A percentile compares a stretch with the other conserved stretches of the same genome.
Conservation (phyloP, 352 stramenopile species). For the Globisporangium uncinulatum region DNA sequence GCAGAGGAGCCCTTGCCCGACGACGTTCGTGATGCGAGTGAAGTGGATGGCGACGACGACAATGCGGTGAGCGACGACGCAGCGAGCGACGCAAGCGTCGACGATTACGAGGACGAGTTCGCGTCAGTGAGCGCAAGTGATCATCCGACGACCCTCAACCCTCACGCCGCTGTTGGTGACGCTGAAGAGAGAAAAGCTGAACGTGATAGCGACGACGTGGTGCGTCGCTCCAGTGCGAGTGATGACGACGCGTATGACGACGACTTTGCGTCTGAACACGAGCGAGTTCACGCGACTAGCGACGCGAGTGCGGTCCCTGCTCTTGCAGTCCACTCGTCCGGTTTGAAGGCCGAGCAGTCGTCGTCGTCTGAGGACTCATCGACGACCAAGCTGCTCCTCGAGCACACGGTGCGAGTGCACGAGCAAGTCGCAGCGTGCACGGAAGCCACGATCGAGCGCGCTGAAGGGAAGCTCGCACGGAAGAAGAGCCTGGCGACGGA, state of each 20-base stretch:
- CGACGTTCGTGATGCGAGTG: neutral
- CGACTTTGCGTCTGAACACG: neutral
- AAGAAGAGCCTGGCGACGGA: conserved; percentile 41
- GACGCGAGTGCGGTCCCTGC: no score
- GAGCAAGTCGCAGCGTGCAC: neutral
- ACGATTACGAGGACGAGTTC: conserved; percentile 15
- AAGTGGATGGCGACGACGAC: neutral
- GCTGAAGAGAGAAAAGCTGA: neutral
- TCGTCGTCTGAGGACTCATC: conserved; percentile 48
- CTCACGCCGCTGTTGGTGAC: neutral
- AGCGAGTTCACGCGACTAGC: neutral
- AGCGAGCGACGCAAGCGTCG: neutral
- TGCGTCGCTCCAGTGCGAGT: neutral
- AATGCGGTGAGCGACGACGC: neutral
- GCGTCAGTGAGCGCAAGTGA: conserved; percentile 9
- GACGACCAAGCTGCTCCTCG: conserved; percentile 39
- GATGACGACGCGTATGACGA: neutral
- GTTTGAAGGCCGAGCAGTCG: conserved; percentile 14
- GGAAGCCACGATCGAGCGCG: conserved; percentile 4
- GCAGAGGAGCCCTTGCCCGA: neutral
- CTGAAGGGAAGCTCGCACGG: conserved; percentile 21
- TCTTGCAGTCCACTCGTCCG: neutral
- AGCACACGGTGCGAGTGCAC: conserved; percentile 19
- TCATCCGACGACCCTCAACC: neutral
- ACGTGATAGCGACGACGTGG: neutral